phyloP scores from a whole-genome alignment of 176 grass and related monocot species.

The Oryza nivara region DNA sequence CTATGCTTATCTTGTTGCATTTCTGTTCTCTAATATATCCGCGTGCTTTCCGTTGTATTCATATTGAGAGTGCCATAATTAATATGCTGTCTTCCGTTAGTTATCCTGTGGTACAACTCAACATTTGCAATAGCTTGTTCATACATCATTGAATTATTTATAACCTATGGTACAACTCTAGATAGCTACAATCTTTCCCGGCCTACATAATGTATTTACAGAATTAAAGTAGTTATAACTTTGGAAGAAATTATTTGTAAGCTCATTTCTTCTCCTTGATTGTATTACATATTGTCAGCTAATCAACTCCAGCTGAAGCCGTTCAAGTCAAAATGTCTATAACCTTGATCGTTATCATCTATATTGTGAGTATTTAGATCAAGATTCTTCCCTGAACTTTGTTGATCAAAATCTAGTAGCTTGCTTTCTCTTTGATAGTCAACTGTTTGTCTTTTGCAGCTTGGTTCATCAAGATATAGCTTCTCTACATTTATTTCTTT shows the following conservation, averaged over 20 bases:
- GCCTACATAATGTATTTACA: background rate
- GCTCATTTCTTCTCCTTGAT: constrained; percentile 19
- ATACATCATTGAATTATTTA: background rate
- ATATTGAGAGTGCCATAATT: background rate
- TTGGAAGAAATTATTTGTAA: constrained; percentile 42
- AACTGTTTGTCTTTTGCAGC: constrained; percentile 38
- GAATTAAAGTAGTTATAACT: background rate
- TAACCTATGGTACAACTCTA: constrained; percentile 28
- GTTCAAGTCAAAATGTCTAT: constrained; percentile 88
- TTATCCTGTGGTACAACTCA: background rate
- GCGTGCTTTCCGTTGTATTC: background rate
- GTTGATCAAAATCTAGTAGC: constrained; percentile 47
- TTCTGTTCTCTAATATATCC: background rate
- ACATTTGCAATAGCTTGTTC: background rate
- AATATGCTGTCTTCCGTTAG: background rate
- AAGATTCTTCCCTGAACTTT: constrained; percentile 54
- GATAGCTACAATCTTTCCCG: background rate
- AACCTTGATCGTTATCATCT: constrained; percentile 60
- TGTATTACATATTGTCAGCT: constrained; percentile 43
- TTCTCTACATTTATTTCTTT: constrained; percentile 53
- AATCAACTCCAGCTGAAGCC: constrained; percentile 90
- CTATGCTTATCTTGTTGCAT: background rate
- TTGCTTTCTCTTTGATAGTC: constrained; percentile 48
- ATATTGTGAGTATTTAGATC: constrained; percentile 80
- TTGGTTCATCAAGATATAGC: constrained; percentile 52